A percentile compares a stretch with the other conserved stretches of the same genome.
Evolutionary conservation across 2,329 filamentous ascomycete species (phyloP).

Genomic region (Colletotrichum sp.): DNA sequence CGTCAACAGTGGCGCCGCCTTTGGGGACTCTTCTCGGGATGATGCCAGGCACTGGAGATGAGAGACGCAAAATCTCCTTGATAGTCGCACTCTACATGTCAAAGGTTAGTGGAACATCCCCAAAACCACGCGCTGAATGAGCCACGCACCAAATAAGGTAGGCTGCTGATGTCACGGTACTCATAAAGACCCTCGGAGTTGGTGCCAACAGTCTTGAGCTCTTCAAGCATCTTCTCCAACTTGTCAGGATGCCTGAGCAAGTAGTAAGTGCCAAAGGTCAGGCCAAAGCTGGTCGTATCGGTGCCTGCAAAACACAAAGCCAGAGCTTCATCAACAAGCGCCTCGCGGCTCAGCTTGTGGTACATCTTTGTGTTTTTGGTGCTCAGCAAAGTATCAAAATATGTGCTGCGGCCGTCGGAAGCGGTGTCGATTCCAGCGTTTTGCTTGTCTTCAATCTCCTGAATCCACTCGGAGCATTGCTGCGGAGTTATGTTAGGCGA

Average conservation of each 20-base stretch:
- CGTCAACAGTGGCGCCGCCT: background rate
- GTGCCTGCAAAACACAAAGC: background rate
- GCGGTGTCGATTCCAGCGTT: background rate
- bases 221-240: background rate
- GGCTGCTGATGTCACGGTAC: background rate
- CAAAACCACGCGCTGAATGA: background rate
- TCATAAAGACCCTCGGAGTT: background rate
- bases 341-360: background rate
- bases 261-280: background rate
- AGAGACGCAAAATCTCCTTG: background rate
- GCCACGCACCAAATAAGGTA: background rate
- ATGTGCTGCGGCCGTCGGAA: background rate
- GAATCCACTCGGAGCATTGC: background rate
- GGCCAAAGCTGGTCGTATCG: background rate
- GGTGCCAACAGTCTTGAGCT: background rate
- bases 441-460: background rate
- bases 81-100: background rate
- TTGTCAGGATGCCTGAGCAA: background rate
- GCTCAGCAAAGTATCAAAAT: background rate
- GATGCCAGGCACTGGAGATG: background rate
- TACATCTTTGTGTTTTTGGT: background rate
- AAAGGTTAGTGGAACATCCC: background rate
- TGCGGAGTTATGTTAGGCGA: background rate
- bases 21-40: background rate
- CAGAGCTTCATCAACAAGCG: background rate